phyloP scores from a whole-genome alignment of 2,329 filamentous ascomycete species.

The Epichloe coenophiala region DNA sequence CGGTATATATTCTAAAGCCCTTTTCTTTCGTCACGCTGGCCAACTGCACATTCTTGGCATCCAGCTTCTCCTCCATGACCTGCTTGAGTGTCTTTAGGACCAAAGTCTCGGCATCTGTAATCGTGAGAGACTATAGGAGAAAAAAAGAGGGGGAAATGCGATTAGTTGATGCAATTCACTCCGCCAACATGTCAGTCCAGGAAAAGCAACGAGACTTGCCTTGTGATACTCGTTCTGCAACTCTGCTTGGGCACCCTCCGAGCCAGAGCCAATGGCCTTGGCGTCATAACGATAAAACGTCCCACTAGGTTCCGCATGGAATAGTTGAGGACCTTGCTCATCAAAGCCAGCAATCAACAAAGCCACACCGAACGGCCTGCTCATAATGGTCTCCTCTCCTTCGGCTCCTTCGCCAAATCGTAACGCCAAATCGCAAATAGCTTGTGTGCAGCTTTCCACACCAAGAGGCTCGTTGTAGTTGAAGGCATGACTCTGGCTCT shows the following conservation, averaged over 20 bases:
- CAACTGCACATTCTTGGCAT: constrained; percentile 96
- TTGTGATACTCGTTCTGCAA: constrained; percentile 98
- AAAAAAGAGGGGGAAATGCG: not conserved
- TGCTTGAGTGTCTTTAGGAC: constrained; percentile 98
- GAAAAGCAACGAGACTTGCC: constrained; percentile 24
- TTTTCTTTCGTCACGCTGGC: constrained; percentile 96
- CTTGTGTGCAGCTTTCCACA: constrained; percentile 96
- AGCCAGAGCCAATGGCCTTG: constrained; percentile 95
- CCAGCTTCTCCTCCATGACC: constrained; percentile 99
- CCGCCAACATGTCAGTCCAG: not conserved
- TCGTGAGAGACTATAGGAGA: constrained; percentile 59
- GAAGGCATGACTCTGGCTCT: constrained; percentile 93
- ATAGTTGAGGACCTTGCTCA: constrained; percentile 91
- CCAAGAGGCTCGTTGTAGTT: constrained; percentile 93
- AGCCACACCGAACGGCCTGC: constrained; percentile 89
- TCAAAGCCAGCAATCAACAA: constrained; percentile 94
- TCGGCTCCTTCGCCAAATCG: constrained; percentile 95
- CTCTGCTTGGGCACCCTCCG: constrained; percentile 93
- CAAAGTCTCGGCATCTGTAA: constrained; percentile 84
- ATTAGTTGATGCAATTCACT: not conserved
- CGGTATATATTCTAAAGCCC: constrained; percentile 96
- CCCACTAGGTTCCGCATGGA: constrained; percentile 93
- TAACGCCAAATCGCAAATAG: constrained; percentile 92
- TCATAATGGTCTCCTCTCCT: constrained; percentile 98
- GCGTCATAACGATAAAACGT: constrained; percentile 99